Evolutionary conservation across 1,284 basidiomycete species (phyloP).

Genomic region (Schizophyllum commune): DNA sequence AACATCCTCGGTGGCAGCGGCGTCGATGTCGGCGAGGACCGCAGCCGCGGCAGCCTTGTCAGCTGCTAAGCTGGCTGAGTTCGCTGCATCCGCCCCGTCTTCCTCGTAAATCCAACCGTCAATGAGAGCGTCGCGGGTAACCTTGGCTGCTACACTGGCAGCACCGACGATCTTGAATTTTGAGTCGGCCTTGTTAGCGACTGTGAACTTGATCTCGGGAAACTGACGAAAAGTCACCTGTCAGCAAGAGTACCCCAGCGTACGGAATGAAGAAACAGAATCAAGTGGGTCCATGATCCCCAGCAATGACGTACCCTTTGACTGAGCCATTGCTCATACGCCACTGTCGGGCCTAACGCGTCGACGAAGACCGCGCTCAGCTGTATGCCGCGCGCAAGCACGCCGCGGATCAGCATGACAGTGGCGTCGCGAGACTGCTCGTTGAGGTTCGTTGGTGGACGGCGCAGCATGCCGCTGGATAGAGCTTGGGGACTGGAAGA

Average conservation of each 20-base stretch:
- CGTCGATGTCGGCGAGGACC: too few species aligned
- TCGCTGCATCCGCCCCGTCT: conserved; percentile 15
- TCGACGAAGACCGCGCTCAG: conserved; percentile 94
- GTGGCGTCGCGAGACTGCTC: conserved; percentile 92
- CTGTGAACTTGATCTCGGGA: conserved; percentile 81
- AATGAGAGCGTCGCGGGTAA: conserved; percentile 88
- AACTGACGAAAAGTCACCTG: conserved; percentile 45
- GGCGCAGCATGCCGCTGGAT: conserved; percentile 84
- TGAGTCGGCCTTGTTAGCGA: conserved; percentile 89
- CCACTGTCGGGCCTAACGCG: conserved; percentile 83
- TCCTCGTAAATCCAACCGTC: conserved; percentile 82
- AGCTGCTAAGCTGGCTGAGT: conserved; percentile 27
- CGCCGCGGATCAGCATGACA: conserved; percentile 77
- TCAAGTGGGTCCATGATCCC: too few species aligned
- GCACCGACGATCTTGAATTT: conserved; percentile 96
- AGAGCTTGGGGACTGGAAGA: conserved; percentile 78
- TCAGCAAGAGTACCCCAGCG: too few species aligned
- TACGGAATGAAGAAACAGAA: conserved; percentile 30
- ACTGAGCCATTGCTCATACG: conserved; percentile 63
- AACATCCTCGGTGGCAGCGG: neutral
- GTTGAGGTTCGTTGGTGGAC: conserved; percentile 85
- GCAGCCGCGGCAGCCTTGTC: conserved; percentile 44
- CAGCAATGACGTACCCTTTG: neutral
- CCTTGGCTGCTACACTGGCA: conserved; percentile 94
- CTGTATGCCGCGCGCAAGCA: conserved; percentile 73